These are phyloP conservation scores for Phylloporus arenicola DNA, from an alignment of 768 basidiomycete species.

Conservation along the genomic window DNA sequence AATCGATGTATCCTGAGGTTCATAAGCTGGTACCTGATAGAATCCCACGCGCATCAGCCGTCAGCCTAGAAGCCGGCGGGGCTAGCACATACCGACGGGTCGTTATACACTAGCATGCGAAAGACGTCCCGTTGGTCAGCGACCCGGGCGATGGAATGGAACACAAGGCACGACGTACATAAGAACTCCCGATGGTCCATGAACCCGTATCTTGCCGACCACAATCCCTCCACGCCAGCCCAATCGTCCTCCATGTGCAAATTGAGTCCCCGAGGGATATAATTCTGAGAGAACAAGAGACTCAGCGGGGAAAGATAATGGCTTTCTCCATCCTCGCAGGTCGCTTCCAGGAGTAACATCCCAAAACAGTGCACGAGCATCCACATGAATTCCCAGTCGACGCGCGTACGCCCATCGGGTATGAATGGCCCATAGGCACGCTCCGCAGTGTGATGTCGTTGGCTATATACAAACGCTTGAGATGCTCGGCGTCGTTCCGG, in stretches of 20 bases:
- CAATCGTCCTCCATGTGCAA: constrained; percentile 29
- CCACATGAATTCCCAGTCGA: constrained; percentile 59
- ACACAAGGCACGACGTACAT: constrained; percentile 36
- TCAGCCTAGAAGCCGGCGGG: not conserved
- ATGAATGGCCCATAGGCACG: constrained; percentile 56
- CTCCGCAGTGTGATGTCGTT: constrained; percentile 48
- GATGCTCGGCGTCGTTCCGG: constrained; percentile 33
- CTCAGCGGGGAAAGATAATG: constrained; percentile 40
- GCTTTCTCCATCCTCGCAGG: constrained; percentile 29
- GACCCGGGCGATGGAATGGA: not conserved
- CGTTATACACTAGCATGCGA: constrained; percentile 45
- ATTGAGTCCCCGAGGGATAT: constrained; percentile 37
- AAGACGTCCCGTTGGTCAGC: constrained; percentile 1
- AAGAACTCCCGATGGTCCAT: constrained; percentile 63
- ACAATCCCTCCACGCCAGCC: constrained; percentile 46
- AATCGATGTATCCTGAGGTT: constrained; percentile 37
- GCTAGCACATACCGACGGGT: constrained; percentile 23
- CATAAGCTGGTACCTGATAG: constrained; percentile 25
- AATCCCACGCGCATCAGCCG: constrained; percentile 1
- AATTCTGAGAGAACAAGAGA: constrained; percentile 49
- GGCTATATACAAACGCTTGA: constrained; percentile 56
- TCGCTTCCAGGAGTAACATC: constrained; percentile 44
- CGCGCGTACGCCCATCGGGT: constrained; percentile 35
- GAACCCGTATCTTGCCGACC: constrained; percentile 64
- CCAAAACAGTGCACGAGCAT: constrained; percentile 53